phyloP scores from a whole-genome alignment of 2,329 filamentous ascomycete genomes.

The Rhinocladiella similis region DNA sequence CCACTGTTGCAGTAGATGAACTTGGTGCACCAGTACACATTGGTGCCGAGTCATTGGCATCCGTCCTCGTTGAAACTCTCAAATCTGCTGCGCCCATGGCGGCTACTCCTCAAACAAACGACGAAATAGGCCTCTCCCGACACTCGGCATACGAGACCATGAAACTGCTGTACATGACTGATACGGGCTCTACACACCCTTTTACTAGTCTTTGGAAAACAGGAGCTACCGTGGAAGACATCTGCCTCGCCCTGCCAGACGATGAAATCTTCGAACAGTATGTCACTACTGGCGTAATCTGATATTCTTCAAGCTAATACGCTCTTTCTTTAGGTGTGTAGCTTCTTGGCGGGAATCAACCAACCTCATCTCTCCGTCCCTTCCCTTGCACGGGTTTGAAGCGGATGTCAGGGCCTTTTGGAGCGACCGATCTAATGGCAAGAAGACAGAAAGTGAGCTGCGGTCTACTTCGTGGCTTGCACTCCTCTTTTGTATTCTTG shows the following conservation, averaged over 20 bases:
- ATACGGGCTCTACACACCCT: conserved; percentile 12
- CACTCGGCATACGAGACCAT: conserved; percentile 10
- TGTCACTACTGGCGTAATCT: not conserved
- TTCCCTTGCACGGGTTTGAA: conserved; percentile 4
- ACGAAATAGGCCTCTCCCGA: not conserved
- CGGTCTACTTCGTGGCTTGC: conserved; percentile 12
- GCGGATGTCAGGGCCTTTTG: conserved; percentile 9
- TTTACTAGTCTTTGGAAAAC: conserved; percentile 9
- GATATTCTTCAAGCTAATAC: not conserved
- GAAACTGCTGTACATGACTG: conserved; percentile 10
- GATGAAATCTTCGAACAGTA: conserved; percentile 11
- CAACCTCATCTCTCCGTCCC: conserved; percentile 5
- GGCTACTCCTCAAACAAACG: conserved; percentile 1
- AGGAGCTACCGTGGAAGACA: conserved; percentile 11
- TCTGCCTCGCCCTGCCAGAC: conserved; percentile 11
- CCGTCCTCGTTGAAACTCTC: conserved; percentile 5
- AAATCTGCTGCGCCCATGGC: not conserved
- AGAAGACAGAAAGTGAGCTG: conserved; percentile 11
- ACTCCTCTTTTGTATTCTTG: conserved; percentile 9
- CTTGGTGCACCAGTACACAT: conserved; percentile 1
- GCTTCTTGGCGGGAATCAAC: not conserved
- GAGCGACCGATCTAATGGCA: conserved; percentile 7
- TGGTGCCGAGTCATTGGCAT: conserved; percentile 9
- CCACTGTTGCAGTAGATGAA: not conserved
- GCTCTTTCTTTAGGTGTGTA: not conserved